Evolutionary conservation across 768 basidiomycete genomes (phyloP).

Genomic region (Punctularia strigosozonata): DNA sequence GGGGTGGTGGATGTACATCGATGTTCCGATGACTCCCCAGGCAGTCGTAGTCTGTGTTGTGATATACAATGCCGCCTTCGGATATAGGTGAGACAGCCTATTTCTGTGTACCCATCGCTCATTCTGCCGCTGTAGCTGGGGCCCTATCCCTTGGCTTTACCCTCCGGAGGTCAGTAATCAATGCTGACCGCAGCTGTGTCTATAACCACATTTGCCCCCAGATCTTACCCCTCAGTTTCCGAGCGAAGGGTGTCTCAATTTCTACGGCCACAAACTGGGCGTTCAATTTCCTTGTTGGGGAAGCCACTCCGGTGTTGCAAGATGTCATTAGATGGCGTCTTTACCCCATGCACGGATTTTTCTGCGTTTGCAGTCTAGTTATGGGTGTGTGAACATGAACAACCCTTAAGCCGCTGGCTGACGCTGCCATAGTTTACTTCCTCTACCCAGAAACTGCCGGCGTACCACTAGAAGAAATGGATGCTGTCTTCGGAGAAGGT

Average conservation of each 20-base stretch:
- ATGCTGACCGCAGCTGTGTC: not conserved
- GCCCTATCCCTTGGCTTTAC: constrained; percentile 81
- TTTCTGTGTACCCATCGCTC: not conserved
- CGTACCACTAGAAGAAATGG: constrained; percentile 84
- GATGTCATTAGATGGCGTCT: constrained; percentile 82
- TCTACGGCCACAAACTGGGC: constrained; percentile 81
- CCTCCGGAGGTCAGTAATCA: constrained; percentile 60
- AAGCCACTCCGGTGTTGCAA: constrained; percentile 77
- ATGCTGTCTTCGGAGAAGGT: constrained; percentile 85
- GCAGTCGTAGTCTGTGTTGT: constrained; percentile 87
- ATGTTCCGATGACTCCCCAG: constrained; percentile 72
- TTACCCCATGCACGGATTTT: constrained; percentile 94
- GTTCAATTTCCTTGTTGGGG: constrained; percentile 88
- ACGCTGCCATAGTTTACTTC: constrained; percentile 3
- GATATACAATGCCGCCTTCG: constrained; percentile 89
- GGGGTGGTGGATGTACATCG: constrained; percentile 91
- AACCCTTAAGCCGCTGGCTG: constrained; percentile 6
- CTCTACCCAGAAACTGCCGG: constrained; percentile 82
- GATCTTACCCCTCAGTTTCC: constrained; percentile 84
- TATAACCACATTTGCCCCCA: constrained; percentile 15
- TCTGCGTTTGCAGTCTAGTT: constrained; percentile 79
- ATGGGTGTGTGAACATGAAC: constrained; percentile 58
- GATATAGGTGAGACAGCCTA: constrained; percentile 46
- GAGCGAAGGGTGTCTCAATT: constrained; percentile 92
- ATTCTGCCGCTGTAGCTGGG: constrained; percentile 41